Base-by-base conservation (phyloP, 2,329 filamentous ascomycete species). In the Rosellinia necatrix region DNA sequence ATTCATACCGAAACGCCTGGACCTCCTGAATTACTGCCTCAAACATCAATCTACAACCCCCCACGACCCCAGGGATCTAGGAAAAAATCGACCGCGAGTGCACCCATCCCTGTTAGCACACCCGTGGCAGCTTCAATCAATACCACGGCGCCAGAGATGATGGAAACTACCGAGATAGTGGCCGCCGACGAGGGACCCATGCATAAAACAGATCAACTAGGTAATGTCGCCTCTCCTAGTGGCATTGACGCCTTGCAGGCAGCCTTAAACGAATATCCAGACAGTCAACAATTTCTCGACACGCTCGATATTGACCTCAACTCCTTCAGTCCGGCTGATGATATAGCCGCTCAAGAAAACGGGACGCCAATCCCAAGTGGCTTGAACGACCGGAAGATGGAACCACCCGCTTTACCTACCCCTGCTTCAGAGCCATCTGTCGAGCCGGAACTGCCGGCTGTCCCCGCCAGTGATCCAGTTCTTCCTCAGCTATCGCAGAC, bases 401-500 rank as follows among this genome's bases (percentile, higher is more conserved):
- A 66, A 21, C 62, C 58, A n/a, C 67, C 64, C 2, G 49, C 42
- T 10, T 38, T 60, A 10, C 57, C 64, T 13, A 60, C 59, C 17
- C 55, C 58, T n/a, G 59, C 37, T n/a, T 63, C 60, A 8, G 59
- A 63, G 40, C 49, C 58, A 29, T 60, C 58, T 30, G 34, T 55
- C 12, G 70, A 73, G 48, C 65, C 66, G 1, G 70, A 71, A 34
- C 68, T 76, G 6, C 66, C 69, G 4, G 57, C 49, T 22, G 64
- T 78, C 13, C 75, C 79, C 6, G 78, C 78, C 6, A 82, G 80
- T 53, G 80, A 83, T 51, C 76, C 79, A 2, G 66, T 75, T 25
- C 65, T 68, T 27, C 65, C 64, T 6, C 65, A 64, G 5, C 52
- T 71, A 25, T 67, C 69, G 13, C 59, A 74, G 1, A 70, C 69